Percentiles rank a stretch among this genome's conserved stretches.
phyloP scores from a whole-genome alignment of 306 rosid species.

The Cicer pinnatifidum region DNA sequence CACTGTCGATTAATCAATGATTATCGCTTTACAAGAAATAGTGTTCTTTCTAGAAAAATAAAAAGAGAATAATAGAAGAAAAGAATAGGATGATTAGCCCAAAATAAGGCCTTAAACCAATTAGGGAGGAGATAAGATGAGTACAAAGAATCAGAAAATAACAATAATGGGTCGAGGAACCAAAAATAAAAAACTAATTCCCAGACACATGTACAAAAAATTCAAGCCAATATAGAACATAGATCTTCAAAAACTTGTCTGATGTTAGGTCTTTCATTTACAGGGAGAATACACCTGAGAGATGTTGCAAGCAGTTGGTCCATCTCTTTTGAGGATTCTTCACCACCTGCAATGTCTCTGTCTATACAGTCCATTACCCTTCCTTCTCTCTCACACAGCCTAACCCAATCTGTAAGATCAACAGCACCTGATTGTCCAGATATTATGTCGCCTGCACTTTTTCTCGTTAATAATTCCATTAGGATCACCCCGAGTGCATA shows the following conservation, averaged over 20 bases:
- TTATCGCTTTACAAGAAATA: slow-evolving; percentile 82
- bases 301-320: slow-evolving; percentile 80
- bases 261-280: slow-evolving; percentile 99
- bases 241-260: slow-evolving; percentile 92
- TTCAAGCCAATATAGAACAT: slow-evolving; percentile 74
- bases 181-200: slow-evolving; percentile 69
- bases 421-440: slow-evolving; percentile 95
- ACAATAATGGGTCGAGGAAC: slow-evolving; percentile 80
- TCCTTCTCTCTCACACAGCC: slow-evolving; percentile 92
- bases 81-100: slow-evolving; percentile 71
- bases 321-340: slow-evolving; percentile 81
- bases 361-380: slow-evolving; percentile 92
- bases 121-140: slow-evolving; percentile 54
- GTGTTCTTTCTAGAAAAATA: slow-evolving; percentile 39
- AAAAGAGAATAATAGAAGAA: slow-evolving; percentile 51
- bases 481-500: slow-evolving; percentile 93
- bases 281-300: slow-evolving; percentile 93
- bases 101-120: slow-evolving; percentile 71
- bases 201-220: slow-evolving; percentile 80
- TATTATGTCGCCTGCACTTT: slow-evolving; percentile 97
- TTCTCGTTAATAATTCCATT: slow-evolving; percentile 88
- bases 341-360: slow-evolving; percentile 88
- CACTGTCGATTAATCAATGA: slow-evolving; percentile 71
- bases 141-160: slow-evolving; percentile 52
- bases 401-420: slow-evolving; percentile 98